Evolutionary conservation across 164 flowering plant genomes (phyloP).

Genomic region (Cinnamomum chago): DNA sequence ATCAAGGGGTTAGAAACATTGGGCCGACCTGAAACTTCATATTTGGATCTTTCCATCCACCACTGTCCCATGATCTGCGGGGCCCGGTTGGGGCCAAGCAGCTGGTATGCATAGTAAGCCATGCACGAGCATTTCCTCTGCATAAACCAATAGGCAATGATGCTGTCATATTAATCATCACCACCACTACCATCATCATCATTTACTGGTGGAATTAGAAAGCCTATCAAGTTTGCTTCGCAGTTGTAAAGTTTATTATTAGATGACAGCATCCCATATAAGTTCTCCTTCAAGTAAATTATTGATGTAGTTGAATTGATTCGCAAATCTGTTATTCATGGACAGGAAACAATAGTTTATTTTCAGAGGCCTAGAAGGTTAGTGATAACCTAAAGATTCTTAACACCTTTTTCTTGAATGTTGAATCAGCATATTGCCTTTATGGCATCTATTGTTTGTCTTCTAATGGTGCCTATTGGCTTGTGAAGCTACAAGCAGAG

Average conservation of each 20-base stretch:
- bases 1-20: too few relatives aligned
- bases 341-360: slow-evolving; percentile 14
- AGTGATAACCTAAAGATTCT: background rate
- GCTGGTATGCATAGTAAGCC: too few relatives aligned
- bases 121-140: too few relatives aligned
- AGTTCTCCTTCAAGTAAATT: background rate
- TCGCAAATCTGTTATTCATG: background rate
- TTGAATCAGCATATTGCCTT: background rate
- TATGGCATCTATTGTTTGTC: background rate
- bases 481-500: slow-evolving; percentile 26
- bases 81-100: too few relatives aligned
- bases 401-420: background rate
- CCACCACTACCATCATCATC: too few relatives aligned
- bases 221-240: background rate
- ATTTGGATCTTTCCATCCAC: too few relatives aligned
- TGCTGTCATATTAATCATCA: too few relatives aligned
- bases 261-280: background rate
- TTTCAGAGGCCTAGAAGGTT: slow-evolving; percentile 23
- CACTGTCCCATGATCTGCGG: too few relatives aligned
- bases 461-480: background rate
- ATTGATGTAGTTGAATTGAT: background rate
- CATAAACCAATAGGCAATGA: too few relatives aligned
- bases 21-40: too few relatives aligned
- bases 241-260: background rate
- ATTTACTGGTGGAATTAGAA: background rate